Base-by-base conservation (phyloP, 805 yeast genomes). In the Maudiozyma serrabonitensis region DNA sequence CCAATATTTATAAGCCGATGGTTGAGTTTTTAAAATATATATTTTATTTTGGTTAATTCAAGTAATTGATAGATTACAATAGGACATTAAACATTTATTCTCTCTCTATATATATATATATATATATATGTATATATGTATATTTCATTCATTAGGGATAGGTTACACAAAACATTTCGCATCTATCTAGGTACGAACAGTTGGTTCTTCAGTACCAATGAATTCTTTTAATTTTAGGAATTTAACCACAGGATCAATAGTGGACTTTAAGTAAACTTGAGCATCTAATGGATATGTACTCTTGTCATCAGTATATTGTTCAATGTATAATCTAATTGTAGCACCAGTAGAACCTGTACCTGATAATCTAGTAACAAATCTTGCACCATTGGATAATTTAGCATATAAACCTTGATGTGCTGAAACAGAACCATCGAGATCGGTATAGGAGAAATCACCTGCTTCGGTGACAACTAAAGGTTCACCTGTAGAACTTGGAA, bases 291-390 rank as follows among this genome's bases (percentile, higher is more conserved):
- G 57, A 60, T 75, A 79, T 44, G 73, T 75, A 12, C 78, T 54
- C 47, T 68, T 61, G 61, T 88, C 95, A 43, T 68, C 57, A 19
- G 85, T 81, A 70, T 86, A 88, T 68, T 82, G 84, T 69, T 93
- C 99, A 63, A 91, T 72, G 69, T 93, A 93, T 56, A 93, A 75
- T 69, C 99, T 81, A 49, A 93, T 89, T 2, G 99, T 93, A 18
- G 99, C 98, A 42, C 99, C 99, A 1, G 95, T 82, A 1, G 97
- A 90, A 15, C 99, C 99, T 2, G 99, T 93, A 51, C 99, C 99
- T 0, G 96, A 88, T 56, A 93, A 75, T 68, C 99, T 82, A 47
- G 87, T 86, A 35, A 93, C 86, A 48, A 91, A 79, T 67, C 98
- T 80, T 51, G 87, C 77, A 5, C 97, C 97, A 59, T 82, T 82